phyloP scores from a whole-genome alignment of 495 filamentous ascomycete species.

The Xylaria cubensis region DNA sequence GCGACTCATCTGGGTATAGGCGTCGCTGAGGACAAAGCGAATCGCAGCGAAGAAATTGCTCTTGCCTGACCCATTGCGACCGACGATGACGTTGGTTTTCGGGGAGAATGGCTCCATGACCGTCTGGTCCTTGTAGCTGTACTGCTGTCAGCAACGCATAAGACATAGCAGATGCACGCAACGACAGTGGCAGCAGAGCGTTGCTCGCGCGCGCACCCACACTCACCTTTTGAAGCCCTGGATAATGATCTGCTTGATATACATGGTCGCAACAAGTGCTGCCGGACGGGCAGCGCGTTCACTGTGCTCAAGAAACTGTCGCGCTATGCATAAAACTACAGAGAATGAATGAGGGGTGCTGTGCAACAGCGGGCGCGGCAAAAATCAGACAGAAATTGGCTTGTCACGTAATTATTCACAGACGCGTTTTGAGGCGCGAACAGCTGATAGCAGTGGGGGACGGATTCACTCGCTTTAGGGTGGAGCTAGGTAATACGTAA shows the following conservation, averaged over 20 bases:
- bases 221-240: conserved; percentile 97
- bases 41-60: conserved; percentile 99
- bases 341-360: conserved; percentile 5
- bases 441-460: conserved; percentile 19
- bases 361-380: conserved; percentile 19
- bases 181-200: conserved; percentile 3
- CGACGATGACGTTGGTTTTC: conserved; percentile 98
- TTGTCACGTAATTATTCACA: conserved; percentile 31
- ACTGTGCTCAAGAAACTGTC: conserved; percentile 34
- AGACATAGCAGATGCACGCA: neutral
- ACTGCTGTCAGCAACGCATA: conserved; percentile 29
- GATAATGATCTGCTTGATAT: conserved; percentile 99
- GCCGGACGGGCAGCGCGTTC: conserved; percentile 43
- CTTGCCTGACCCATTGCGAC: conserved; percentile 98
- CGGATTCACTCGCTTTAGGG: conserved; percentile 3
- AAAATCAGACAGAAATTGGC: conserved; percentile 13
- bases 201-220: conserved; percentile 28
- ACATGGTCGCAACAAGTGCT: conserved; percentile 67
- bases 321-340: conserved; percentile 23
- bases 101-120: conserved; percentile 98
- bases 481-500: neutral
- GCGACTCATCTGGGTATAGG: conserved; percentile 92
- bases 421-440: conserved; percentile 32
- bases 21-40: conserved; percentile 97
- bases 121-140: conserved; percentile 98